Conservation (phyloP, 2,329 filamentous ascomycete species). For the Nannizzia gypsea region DNA sequence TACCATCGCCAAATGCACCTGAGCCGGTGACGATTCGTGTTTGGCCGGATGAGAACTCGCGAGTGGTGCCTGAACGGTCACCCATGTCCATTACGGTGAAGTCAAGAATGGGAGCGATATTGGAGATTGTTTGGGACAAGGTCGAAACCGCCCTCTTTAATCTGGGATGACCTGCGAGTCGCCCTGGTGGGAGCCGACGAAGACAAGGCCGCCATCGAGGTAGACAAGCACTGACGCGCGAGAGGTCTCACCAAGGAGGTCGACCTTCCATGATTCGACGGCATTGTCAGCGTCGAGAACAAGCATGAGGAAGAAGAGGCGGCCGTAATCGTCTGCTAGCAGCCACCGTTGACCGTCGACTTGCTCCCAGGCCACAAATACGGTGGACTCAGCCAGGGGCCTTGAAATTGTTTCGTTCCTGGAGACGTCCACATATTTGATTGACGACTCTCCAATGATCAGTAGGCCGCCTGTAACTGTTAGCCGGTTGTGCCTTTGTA, state of each 20-base stretch:
- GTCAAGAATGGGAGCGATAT: slow-evolving; percentile 84
- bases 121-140: slow-evolving; percentile 66
- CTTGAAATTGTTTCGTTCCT: slow-evolving; percentile 55
- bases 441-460: slow-evolving; percentile 65
- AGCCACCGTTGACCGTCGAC: slow-evolving; percentile 73
- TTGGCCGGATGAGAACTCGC: slow-evolving; percentile 90
- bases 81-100: slow-evolving; percentile 96
- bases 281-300: slow-evolving; percentile 51
- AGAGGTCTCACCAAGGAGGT: slow-evolving; percentile 56
- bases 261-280: slow-evolving; percentile 61
- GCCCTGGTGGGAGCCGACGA: slow-evolving; percentile 83
- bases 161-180: slow-evolving; percentile 71
- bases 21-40: slow-evolving; percentile 87
- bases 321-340: slow-evolving; percentile 85
- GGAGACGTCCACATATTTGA: slow-evolving; percentile 75
- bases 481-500: neutral
- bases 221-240: slow-evolving; percentile 70
- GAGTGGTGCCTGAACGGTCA: slow-evolving; percentile 66
- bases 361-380: slow-evolving; percentile 85
- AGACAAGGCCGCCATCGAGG: slow-evolving; percentile 55
- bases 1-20: slow-evolving; percentile 79
- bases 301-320: slow-evolving; percentile 73
- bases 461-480: slow-evolving; percentile 47
- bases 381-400: slow-evolving; percentile 58
- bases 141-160: slow-evolving; percentile 50